phyloP scores from a whole-genome alignment of 192 early-diverging fungal genomes.

The Radiomyces spectabilis region DNA sequence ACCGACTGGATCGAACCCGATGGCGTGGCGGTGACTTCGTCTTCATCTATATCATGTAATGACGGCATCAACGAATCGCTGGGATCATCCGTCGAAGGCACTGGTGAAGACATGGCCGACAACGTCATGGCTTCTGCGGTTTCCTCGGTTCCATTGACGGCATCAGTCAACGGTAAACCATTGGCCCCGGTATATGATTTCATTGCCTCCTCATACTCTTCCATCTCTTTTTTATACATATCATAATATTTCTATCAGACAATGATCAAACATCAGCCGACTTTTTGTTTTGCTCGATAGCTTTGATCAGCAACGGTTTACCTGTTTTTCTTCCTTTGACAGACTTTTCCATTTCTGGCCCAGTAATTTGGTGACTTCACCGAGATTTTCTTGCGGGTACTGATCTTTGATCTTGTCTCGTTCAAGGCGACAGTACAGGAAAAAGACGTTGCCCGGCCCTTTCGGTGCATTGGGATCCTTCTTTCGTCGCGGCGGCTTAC shows the following conservation, averaged over 20 bases:
- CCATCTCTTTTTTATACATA: slow-evolving; percentile 24
- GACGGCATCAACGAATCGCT: no score
- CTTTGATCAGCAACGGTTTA: background rate
- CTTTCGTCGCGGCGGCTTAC: slow-evolving; percentile 19
- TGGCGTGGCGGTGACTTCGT: no score
- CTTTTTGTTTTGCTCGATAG: background rate
- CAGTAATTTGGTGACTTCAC: slow-evolving; percentile 31
- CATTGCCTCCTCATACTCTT: slow-evolving; percentile 26
- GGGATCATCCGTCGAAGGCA: no score
- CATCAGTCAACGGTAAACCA: no score
- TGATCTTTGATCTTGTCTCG: slow-evolving; percentile 37
- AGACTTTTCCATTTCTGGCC: slow-evolving; percentile 36
- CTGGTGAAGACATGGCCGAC: no score
- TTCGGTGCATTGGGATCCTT: slow-evolving; percentile 42
- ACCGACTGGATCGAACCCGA: no score
- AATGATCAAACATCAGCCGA: background rate
- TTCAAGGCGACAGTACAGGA: slow-evolving; percentile 31
- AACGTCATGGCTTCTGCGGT: no score
- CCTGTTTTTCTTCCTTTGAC: slow-evolving; percentile 30
- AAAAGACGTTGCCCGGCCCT: slow-evolving; percentile 35
- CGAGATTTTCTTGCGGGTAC: slow-evolving; percentile 25
- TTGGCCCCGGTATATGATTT: slow-evolving; percentile 16
- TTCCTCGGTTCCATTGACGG: no score
- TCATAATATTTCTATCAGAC: slow-evolving; percentile 17
- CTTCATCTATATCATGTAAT: no score